Evolutionary conservation across 1,284 basidiomycete genomes (phyloP).

Genomic region (Cryptococcus jaspeensis): DNA sequence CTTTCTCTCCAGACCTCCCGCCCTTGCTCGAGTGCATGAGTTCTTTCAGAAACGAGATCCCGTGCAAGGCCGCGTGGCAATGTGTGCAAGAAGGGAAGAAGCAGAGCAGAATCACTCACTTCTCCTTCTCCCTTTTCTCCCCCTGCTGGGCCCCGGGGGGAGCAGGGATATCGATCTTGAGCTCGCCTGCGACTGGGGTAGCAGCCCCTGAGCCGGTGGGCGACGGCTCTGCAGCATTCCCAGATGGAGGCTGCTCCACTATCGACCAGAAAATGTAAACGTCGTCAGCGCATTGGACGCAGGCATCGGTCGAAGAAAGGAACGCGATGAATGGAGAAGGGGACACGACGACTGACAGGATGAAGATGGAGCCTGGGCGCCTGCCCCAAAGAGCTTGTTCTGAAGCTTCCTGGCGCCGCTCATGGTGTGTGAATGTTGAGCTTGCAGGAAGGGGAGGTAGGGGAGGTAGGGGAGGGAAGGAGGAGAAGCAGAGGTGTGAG

Average conservation of each 20-base stretch:
- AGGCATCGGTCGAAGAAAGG: background rate
- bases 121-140: constrained; percentile 55
- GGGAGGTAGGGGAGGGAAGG: background rate
- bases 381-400: constrained; percentile 66
- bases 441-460: background rate
- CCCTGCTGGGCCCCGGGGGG: constrained; percentile 48
- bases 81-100: background rate
- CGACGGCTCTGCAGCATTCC: constrained; percentile 3
- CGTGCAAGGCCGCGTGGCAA: background rate
- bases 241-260: background rate
- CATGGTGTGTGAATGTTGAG: constrained; percentile 14
- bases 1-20: no score
- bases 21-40: background rate
- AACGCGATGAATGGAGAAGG: constrained; percentile 1
- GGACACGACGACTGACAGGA: background rate
- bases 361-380: constrained; percentile 4
- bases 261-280: background rate
- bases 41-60: background rate
- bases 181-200: constrained; percentile 33
- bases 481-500: background rate
- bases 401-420: constrained; percentile 65
- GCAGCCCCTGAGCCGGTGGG: constrained; percentile 24
- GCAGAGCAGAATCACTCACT: constrained; percentile 26
- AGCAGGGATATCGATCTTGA: constrained; percentile 79
- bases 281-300: background rate